These are phyloP conservation scores for Rhodotorula mucilaginosa DNA, from an alignment of 1,284 basidiomycete species.

Conservation along the genomic window DNA sequence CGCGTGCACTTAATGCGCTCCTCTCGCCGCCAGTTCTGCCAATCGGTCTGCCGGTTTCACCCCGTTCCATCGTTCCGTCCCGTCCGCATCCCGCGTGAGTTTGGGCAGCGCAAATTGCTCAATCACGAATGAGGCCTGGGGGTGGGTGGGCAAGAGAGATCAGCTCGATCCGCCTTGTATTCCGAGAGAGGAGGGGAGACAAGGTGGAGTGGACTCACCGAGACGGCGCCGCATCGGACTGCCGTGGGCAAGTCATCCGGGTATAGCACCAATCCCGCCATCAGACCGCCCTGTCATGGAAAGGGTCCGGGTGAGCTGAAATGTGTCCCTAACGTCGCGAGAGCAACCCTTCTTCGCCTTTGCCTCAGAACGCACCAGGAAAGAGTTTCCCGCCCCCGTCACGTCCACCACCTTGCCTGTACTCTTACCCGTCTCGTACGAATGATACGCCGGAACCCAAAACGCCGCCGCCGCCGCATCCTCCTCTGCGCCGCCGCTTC, in stretches of 20 bases:
- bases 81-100: constrained; percentile 3
- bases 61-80: constrained; percentile 37
- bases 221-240: constrained; percentile 16
- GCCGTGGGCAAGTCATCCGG: constrained; percentile 23
- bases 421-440: constrained; percentile 47
- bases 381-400: constrained; percentile 84
- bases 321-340: too few species aligned
- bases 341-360: too few species aligned
- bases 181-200: not conserved
- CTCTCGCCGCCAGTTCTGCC: constrained; percentile 24
- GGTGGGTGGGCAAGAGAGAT: not conserved
- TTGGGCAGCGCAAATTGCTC: constrained; percentile 59
- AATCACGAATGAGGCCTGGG: constrained; percentile 66
- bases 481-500: constrained; percentile 44
- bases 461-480: constrained; percentile 47
- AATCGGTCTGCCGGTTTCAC: constrained; percentile 23
- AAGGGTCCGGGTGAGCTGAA: constrained; percentile 50
- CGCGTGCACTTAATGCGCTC: too few species aligned
- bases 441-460: constrained; percentile 81
- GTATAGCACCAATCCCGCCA: constrained; percentile 39
- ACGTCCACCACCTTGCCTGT: constrained; percentile 68
- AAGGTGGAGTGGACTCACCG: not conserved
- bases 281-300: constrained; percentile 46
- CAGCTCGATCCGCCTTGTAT: too few species aligned
- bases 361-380: constrained; percentile 55